Evolutionary conservation across 2,329 filamentous ascomycete genomes (phyloP).

Genomic region (Phoma sp.): DNA sequence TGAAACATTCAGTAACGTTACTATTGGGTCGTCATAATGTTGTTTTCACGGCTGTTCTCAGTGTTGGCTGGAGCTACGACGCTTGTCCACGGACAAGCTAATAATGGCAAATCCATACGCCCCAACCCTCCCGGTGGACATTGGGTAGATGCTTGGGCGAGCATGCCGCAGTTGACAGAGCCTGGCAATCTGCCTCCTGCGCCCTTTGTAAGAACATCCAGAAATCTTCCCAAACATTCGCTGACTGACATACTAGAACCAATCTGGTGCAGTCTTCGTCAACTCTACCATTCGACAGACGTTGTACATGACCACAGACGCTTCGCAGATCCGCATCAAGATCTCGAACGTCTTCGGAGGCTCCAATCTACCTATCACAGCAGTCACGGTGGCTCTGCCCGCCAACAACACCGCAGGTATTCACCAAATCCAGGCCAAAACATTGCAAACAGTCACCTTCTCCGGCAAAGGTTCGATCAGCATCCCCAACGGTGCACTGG

Average conservation of each 20-base stretch:
- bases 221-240: no score
- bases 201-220: slow-evolving; percentile 57
- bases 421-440: slow-evolving; percentile 60
- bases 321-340: slow-evolving; percentile 65
- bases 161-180: slow-evolving; percentile 72
- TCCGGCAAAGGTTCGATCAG: slow-evolving; percentile 60
- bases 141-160: slow-evolving; percentile 70
- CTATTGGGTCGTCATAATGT: neutral
- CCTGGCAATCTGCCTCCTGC: slow-evolving; percentile 66
- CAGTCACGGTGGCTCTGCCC: slow-evolving; percentile 65
- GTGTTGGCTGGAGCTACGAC: slow-evolving; percentile 3
- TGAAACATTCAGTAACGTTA: neutral
- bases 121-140: slow-evolving; percentile 48
- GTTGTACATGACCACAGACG: slow-evolving; percentile 65
- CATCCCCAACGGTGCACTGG: slow-evolving; percentile 63
- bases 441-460: slow-evolving; percentile 65
- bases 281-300: slow-evolving; percentile 73
- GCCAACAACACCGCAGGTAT: slow-evolving; percentile 62
- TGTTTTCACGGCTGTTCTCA: slow-evolving; percentile 4
- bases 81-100: neutral
- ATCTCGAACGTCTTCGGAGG: slow-evolving; percentile 72
- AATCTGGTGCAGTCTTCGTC: slow-evolving; percentile 61
- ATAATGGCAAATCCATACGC: neutral
- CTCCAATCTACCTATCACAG: slow-evolving; percentile 66
- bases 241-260: slow-evolving; percentile 53